Percentiles rank a stretch among this genome's conserved stretches.
Conservation (phyloP, 371 early-diverging fungal species). For the Mucor mucedo region DNA sequence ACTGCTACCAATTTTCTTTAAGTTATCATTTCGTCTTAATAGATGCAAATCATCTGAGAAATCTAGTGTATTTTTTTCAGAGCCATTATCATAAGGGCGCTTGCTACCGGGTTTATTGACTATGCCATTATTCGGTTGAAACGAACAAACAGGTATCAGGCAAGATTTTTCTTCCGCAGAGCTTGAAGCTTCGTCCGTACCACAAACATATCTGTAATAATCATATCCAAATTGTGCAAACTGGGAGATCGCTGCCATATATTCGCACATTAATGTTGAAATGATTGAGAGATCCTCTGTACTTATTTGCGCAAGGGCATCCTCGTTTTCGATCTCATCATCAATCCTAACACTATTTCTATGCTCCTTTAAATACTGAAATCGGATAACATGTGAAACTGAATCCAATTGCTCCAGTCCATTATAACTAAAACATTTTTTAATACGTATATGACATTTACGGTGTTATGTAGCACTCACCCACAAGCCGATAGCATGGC, state of each 20-base stretch:
- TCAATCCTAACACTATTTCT: constrained; percentile 38
- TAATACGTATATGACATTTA: not conserved
- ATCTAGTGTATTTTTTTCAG: constrained; percentile 13
- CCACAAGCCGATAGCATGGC: constrained; percentile 49
- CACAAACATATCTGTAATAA: constrained; percentile 49
- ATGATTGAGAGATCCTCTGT: constrained; percentile 22
- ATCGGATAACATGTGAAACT: constrained; percentile 38
- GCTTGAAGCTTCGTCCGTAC: constrained; percentile 23
- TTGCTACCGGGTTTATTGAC: constrained; percentile 3
- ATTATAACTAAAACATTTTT: constrained; percentile 20
- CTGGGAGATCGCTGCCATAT: constrained; percentile 40
- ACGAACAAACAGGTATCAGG: constrained; percentile 50
- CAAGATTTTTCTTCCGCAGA: constrained; percentile 40
- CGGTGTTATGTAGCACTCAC: constrained; percentile 1
- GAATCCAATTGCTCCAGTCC: constrained; percentile 37
- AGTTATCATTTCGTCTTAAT: constrained; percentile 17
- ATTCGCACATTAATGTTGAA: constrained; percentile 51
- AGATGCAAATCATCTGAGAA: constrained; percentile 15
- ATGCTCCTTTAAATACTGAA: constrained; percentile 47
- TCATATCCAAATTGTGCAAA: constrained; percentile 50
- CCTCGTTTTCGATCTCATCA: constrained; percentile 13
- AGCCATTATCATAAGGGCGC: not conserved
- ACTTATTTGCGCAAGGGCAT: not conserved
- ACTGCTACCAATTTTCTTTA: constrained; percentile 1
- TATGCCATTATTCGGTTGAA: constrained; percentile 29